phyloP scores from a whole-genome alignment of 371 early-diverging fungal genomes.

The Rhizopus stolonifer region DNA sequence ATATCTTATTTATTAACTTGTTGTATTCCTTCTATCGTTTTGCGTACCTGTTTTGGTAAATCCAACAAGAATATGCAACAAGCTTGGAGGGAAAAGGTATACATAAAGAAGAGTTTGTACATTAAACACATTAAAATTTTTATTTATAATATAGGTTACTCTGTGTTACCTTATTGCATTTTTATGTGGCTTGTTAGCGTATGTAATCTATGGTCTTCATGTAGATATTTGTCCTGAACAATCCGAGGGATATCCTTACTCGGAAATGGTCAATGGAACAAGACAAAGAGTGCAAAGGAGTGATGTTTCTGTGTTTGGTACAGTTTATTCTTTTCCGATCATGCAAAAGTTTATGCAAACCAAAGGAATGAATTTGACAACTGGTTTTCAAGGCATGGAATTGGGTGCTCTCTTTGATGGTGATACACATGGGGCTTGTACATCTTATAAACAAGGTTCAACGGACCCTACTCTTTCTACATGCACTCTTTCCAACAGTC shows the following conservation, averaged over 20 bases:
- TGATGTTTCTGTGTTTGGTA: slow-evolving; percentile 50
- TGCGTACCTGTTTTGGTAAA: slow-evolving; percentile 47
- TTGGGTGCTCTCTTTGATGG: slow-evolving; percentile 50
- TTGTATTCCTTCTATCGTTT: slow-evolving; percentile 48
- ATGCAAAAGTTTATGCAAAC: slow-evolving; percentile 34
- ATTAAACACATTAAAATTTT: not conserved
- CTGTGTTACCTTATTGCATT: slow-evolving; percentile 66
- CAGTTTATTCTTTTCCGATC: slow-evolving; percentile 32
- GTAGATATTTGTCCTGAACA: slow-evolving; percentile 49
- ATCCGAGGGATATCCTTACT: slow-evolving; percentile 29
- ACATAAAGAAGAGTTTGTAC: not conserved
- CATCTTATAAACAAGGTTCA: slow-evolving; percentile 22
- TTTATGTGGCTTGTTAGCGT: slow-evolving; percentile 67
- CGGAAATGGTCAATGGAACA: slow-evolving; percentile 18
- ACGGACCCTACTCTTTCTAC: slow-evolving; percentile 20
- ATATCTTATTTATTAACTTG: slow-evolving; percentile 53
- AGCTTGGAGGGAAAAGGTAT: slow-evolving; percentile 73
- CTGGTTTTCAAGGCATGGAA: slow-evolving; percentile 47
- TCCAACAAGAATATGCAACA: slow-evolving; percentile 52
- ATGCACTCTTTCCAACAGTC: slow-evolving; percentile 41
- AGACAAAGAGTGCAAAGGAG: slow-evolving; percentile 22
- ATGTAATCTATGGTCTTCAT: slow-evolving; percentile 68
- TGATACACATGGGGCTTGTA: slow-evolving; percentile 41
- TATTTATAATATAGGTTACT: slow-evolving; percentile 54
- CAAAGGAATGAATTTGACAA: slow-evolving; percentile 37